phyloP scores from a whole-genome alignment of 768 basidiomycete species.

The Gymnopilus junonius region DNA sequence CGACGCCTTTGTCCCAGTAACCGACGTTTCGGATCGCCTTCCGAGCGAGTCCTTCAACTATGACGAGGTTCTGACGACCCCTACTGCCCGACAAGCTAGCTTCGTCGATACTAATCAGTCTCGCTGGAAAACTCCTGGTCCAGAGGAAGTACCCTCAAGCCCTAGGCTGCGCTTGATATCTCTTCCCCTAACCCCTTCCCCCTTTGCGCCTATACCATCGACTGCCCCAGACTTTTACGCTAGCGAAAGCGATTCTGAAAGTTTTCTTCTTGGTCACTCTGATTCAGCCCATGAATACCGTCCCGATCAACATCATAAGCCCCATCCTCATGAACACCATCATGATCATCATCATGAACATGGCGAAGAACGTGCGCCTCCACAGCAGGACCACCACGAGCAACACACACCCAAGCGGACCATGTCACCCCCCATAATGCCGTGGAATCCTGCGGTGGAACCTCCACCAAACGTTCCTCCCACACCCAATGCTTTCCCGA shows the following conservation, averaged over 20 bases:
- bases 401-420: slow-evolving; percentile 45
- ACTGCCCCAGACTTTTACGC: slow-evolving; percentile 33
- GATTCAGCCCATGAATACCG: slow-evolving; percentile 26
- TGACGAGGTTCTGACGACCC: slow-evolving; percentile 42
- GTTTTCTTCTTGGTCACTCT: slow-evolving; percentile 21
- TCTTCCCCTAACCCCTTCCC: slow-evolving; percentile 52
- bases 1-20: slow-evolving; percentile 22
- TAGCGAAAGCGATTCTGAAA: slow-evolving; percentile 33
- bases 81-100: slow-evolving; percentile 32
- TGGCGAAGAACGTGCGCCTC: slow-evolving; percentile 21
- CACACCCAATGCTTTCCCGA: slow-evolving; percentile 62
- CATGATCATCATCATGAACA: no score
- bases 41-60: slow-evolving; percentile 21
- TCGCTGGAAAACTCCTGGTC: slow-evolving; percentile 58
- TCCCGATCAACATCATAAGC: slow-evolving; percentile 16
- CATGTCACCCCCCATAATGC: slow-evolving; percentile 63
- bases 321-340: slow-evolving; percentile 20
- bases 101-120: slow-evolving; percentile 34
- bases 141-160: slow-evolving; percentile 64
- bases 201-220: slow-evolving; percentile 22
- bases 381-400: slow-evolving; percentile 22
- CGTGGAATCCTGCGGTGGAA: slow-evolving; percentile 84
- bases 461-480: slow-evolving; percentile 74
- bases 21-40: slow-evolving; percentile 24
- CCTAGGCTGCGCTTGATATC: slow-evolving; percentile 55